A percentile compares a stretch with the other conserved stretches of the same genome.
phyloP scores from a whole-genome alignment of 805 yeast genomes.

The Yarrowia yakushimensis region DNA sequence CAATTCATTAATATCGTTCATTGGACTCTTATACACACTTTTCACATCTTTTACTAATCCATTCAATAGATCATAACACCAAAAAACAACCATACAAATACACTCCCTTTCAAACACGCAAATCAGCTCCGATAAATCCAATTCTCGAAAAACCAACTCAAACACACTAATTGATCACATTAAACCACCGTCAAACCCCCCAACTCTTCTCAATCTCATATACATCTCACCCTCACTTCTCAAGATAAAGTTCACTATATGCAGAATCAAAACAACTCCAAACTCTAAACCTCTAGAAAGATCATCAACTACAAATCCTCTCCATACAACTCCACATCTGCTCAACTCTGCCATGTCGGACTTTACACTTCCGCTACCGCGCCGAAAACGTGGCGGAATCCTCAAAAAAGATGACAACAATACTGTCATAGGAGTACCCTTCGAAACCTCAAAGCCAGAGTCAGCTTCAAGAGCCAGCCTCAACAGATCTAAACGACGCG shows the following conservation, averaged over 20 bases:
- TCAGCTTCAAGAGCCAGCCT: background rate
- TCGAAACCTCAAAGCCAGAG: background rate
- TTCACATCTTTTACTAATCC: too few species aligned
- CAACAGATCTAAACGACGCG: background rate
- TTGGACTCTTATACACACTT: too few species aligned
- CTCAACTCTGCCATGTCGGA: constrained; percentile 2
- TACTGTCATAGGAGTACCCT: constrained; percentile 14
- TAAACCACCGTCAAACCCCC: background rate
- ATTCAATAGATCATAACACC: too few species aligned
- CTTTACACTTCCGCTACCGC: constrained; percentile 5
- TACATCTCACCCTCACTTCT: background rate
- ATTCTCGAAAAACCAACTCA: background rate
- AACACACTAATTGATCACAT: background rate
- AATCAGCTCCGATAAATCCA: background rate
- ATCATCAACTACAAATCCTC: background rate
- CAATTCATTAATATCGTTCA: too few species aligned
- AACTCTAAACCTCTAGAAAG: background rate
- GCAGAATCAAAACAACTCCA: constrained; percentile 15
- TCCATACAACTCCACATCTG: background rate
- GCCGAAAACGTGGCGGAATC: constrained; percentile 5
- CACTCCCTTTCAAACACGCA: too few species aligned
- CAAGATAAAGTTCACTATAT: background rate
- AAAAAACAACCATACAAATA: too few species aligned
- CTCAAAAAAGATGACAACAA: constrained; percentile 24
- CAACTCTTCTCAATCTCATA: too few species aligned